A percentile compares a stretch with the other conserved stretches of the same genome.
Evolutionary conservation across 148 eudicot genomes (phyloP).

Genomic region (Rhododendron vialii): DNA sequence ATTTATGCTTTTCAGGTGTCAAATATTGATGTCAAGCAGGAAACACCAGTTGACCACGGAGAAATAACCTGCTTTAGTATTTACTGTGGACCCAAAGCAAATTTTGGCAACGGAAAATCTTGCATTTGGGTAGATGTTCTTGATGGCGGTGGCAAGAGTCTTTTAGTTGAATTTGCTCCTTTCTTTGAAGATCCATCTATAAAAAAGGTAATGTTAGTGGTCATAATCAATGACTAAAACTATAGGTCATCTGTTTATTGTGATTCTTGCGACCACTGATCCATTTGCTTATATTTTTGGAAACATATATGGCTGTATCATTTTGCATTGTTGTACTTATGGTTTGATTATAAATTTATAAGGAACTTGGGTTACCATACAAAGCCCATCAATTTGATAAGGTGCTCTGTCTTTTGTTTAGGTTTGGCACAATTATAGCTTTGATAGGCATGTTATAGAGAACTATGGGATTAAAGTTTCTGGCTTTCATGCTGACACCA

Average conservation of each 20-base stretch:
- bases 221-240: not conserved
- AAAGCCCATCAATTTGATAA: not conserved
- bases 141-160: conserved; percentile 74
- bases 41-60: conserved; percentile 92
- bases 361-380: not conserved
- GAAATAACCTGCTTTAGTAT: conserved; percentile 97
- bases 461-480: conserved; percentile 75
- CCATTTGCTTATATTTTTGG: not conserved
- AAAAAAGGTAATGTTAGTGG: conserved; percentile 52
- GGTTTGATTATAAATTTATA: not conserved
- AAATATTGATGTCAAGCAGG: conserved; percentile 88
- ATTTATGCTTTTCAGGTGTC: conserved; percentile 53
- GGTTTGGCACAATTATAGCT: conserved; percentile 99
- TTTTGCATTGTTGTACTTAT: not conserved
- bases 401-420: conserved; percentile 25
- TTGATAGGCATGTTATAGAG: conserved; percentile 85
- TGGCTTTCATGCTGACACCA: conserved; percentile 96
- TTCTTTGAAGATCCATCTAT: conserved; percentile 84
- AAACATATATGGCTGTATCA: not conserved
- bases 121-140: conserved; percentile 97
- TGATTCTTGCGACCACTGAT: not conserved
- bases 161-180: conserved; percentile 74
- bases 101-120: conserved; percentile 82
- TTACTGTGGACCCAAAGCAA: conserved; percentile 69
- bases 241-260: not conserved